phyloP scores from a whole-genome alignment of 106 monocot genomes.

The Acorus gramineus region DNA sequence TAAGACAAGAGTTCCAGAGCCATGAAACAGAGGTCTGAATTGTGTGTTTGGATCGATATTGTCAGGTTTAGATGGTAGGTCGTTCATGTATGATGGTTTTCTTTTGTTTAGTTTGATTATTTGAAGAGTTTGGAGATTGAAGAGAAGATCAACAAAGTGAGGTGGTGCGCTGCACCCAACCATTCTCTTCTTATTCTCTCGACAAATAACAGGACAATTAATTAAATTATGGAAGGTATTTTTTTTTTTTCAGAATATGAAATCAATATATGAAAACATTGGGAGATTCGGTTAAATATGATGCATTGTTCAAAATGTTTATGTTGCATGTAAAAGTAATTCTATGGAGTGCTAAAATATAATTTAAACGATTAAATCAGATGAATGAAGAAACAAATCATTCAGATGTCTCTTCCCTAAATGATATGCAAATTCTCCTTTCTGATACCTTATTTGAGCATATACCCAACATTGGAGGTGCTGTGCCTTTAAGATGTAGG shows the following conservation, averaged over 20 bases:
- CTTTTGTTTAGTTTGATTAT: conserved; percentile 15
- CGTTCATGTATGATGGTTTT: background rate
- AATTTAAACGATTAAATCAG: no score
- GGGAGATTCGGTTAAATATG: no score
- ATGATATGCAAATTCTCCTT: no score
- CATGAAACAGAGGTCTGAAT: conserved; percentile 48
- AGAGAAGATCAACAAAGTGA: conserved; percentile 17
- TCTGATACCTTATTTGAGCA: conserved; percentile 9
- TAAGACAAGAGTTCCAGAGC: conserved; percentile 61
- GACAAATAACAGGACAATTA: conserved; percentile 12
- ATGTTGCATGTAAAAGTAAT: no score
- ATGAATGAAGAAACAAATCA: no score
- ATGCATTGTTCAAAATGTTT: no score
- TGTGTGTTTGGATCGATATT: background rate
- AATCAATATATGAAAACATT: no score
- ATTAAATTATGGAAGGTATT: conserved; percentile 15
- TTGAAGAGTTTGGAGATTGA: conserved; percentile 16
- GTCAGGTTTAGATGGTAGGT: background rate
- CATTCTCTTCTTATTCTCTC: conserved; percentile 5
- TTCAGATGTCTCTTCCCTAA: no score
- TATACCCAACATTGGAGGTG: conserved; percentile 21
- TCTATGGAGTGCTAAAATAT: no score
- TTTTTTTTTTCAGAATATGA: no score
- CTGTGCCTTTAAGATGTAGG: conserved; percentile 36
- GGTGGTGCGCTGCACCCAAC: conserved; percentile 9